Conservation (phyloP, 2,329 filamentous ascomycete genomes). For the Escovopsis sp. region DNA sequence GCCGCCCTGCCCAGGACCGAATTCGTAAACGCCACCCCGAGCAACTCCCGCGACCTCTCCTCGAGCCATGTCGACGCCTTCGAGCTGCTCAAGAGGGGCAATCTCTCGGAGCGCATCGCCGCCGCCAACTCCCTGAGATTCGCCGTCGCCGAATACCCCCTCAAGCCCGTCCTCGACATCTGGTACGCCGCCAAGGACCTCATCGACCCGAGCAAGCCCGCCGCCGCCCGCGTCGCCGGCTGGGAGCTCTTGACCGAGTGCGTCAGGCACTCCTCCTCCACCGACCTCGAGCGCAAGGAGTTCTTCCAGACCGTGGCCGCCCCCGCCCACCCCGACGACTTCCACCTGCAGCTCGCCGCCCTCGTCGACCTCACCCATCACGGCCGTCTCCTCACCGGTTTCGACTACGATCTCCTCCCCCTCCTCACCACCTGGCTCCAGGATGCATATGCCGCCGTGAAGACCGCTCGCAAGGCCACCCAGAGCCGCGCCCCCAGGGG, state of each 20-base stretch:
- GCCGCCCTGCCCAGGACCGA: constrained; percentile 27
- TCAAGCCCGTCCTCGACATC: constrained; percentile 44
- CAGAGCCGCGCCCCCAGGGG: constrained; percentile 22
- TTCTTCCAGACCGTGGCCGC: constrained; percentile 48
- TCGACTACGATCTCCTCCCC: constrained; percentile 51
- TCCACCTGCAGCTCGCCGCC: constrained; percentile 48
- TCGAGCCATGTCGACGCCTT: constrained; percentile 38
- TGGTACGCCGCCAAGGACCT: constrained; percentile 53
- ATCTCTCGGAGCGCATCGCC: constrained; percentile 35
- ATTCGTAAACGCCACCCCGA: constrained; percentile 27
- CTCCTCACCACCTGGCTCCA: constrained; percentile 46
- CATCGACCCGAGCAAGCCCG: constrained; percentile 40
- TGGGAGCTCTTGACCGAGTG: constrained; percentile 53
- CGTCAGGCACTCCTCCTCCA: constrained; percentile 44
- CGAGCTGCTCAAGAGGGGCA: constrained; percentile 37
- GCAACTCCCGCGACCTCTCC: constrained; percentile 28
- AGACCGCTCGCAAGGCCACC: constrained; percentile 32
- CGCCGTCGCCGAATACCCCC: constrained; percentile 41
- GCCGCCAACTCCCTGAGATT: constrained; percentile 42
- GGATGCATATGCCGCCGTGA: constrained; percentile 37
- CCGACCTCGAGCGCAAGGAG: constrained; percentile 50
- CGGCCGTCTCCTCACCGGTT: constrained; percentile 47
- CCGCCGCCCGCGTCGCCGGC: constrained; percentile 38
- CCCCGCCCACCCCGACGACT: constrained; percentile 43
- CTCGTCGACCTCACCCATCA: constrained; percentile 45